Evolutionary conservation across 305 asterid genomes (phyloP).

Genomic region (Striga hermonthica): DNA sequence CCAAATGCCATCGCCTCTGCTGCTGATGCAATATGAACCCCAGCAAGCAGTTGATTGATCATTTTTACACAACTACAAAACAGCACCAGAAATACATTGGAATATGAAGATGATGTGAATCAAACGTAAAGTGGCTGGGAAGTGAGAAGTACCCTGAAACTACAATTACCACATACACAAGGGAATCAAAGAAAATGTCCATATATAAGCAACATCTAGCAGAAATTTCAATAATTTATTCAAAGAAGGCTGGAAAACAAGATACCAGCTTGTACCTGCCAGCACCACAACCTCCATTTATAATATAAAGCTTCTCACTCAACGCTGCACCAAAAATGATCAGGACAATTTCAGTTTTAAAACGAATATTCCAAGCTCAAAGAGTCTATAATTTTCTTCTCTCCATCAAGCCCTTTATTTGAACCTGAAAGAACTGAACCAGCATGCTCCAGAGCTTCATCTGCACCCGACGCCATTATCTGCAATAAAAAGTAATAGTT

Average conservation of each 20-base stretch:
- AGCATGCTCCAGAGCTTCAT: slow-evolving; percentile 85
- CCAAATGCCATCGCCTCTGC: slow-evolving; percentile 97
- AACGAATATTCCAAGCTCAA: slow-evolving; percentile 19
- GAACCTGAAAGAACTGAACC: slow-evolving; percentile 89
- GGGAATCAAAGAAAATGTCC: background rate
- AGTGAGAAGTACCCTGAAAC: slow-evolving; percentile 3
- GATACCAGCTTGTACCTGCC: slow-evolving; percentile 64
- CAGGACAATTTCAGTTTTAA: slow-evolving; percentile 29
- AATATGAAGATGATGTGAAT: slow-evolving; percentile 13
- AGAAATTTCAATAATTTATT: slow-evolving; percentile 14
- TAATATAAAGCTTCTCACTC: slow-evolving; percentile 91
- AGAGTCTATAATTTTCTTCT: slow-evolving; percentile 21
- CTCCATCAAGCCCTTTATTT: slow-evolving; percentile 18
- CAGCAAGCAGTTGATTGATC: slow-evolving; percentile 98
- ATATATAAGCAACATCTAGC: background rate
- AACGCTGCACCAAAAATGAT: slow-evolving; percentile 57
- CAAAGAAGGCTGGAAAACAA: slow-evolving; percentile 20
- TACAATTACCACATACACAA: slow-evolving; percentile 20
- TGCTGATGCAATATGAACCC: slow-evolving; percentile 96
- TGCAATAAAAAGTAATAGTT: slow-evolving; percentile 37
- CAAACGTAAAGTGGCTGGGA: slow-evolving; percentile 7
- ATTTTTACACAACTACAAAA: slow-evolving; percentile 77
- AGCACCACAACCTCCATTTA: slow-evolving; percentile 94
- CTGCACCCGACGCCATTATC: slow-evolving; percentile 96
- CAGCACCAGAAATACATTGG: slow-evolving; percentile 9